phyloP scores from a whole-genome alignment of 371 early-diverging fungal species.

The Mycotypha africana region DNA sequence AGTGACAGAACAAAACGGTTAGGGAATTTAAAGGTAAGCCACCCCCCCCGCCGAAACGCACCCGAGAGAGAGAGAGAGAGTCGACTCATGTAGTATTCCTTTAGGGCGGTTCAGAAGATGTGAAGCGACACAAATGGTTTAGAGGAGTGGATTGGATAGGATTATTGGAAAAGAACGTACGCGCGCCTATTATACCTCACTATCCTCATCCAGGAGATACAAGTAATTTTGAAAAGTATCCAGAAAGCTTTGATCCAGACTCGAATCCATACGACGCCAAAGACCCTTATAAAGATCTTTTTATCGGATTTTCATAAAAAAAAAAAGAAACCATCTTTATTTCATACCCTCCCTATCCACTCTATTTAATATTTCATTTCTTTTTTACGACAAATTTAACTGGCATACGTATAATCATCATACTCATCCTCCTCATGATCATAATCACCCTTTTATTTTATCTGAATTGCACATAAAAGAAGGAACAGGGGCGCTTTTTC shows the following conservation, averaged over 20 bases:
- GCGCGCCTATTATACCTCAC: constrained; percentile 69
- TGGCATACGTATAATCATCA: too few species aligned
- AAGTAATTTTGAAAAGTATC: constrained; percentile 94
- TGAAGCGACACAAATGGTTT: constrained; percentile 86
- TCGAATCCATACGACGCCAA: constrained; percentile 12
- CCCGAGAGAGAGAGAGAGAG: background rate
- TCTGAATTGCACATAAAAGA: too few species aligned
- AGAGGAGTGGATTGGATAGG: constrained; percentile 78
- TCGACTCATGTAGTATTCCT: background rate
- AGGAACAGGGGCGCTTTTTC: too few species aligned
- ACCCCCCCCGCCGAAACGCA: background rate
- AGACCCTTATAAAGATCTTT: constrained; percentile 39
- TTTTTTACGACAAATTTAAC: too few species aligned
- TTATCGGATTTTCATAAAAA: constrained; percentile 36
- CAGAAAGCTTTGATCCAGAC: constrained; percentile 65
- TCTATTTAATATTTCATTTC: too few species aligned
- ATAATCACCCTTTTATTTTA: too few species aligned
- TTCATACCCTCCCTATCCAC: too few species aligned
- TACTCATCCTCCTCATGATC: too few species aligned
- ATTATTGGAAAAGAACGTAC: constrained; percentile 62
- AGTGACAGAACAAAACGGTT: constrained; percentile 87
- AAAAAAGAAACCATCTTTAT: too few species aligned
- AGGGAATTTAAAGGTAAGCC: constrained; percentile 57
- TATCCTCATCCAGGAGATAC: constrained; percentile 89
- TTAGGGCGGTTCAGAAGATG: constrained; percentile 70